Conservation (phyloP, 2,329 filamentous ascomycete genomes). For the Xylariales sp. region DNA sequence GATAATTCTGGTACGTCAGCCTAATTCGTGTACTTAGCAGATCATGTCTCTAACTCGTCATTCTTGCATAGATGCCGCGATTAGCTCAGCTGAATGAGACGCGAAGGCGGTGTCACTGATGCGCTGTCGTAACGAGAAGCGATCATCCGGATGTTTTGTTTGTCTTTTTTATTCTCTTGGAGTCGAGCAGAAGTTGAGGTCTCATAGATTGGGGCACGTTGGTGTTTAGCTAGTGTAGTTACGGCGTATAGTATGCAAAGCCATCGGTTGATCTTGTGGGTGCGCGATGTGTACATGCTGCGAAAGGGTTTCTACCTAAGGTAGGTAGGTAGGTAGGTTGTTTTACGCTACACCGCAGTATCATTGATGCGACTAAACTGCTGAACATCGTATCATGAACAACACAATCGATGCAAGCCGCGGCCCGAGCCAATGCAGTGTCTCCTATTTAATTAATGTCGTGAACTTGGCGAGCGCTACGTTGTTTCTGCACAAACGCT, state of each 20-base stretch:
- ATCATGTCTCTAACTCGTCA: constrained; percentile 27
- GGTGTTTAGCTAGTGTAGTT: constrained; percentile 24
- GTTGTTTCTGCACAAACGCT: not conserved
- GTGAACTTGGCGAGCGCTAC: constrained; percentile 7
- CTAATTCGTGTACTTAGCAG: not conserved
- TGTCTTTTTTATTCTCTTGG: not conserved
- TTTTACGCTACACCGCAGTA: too few species aligned
- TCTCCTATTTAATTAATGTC: constrained; percentile 4
- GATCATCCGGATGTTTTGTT: constrained; percentile 1
- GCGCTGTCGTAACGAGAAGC: constrained; percentile 23
- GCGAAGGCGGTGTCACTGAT: constrained; percentile 26
- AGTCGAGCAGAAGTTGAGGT: not conserved
- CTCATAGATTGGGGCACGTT: constrained; percentile 16
- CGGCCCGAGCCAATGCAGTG: constrained; percentile 19
- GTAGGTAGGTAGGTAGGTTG: not conserved
- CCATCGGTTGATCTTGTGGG: not conserved
- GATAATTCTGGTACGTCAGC: constrained; percentile 9
- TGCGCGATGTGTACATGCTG: constrained; percentile 15
- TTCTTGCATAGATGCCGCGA: constrained; percentile 25
- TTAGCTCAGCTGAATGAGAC: not conserved
- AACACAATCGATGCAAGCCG: constrained; percentile 15
- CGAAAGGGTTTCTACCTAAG: constrained; percentile 5
- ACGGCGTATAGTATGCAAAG: constrained; percentile 12
- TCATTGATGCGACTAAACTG: too few species aligned
- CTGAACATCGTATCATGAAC: not conserved